Percentiles rank a stretch among this genome's conserved stretches.
These are phyloP conservation scores for Epichloe brachyelytri DNA, from an alignment of 2,329 filamentous ascomycete species.

Conservation along the genomic window DNA sequence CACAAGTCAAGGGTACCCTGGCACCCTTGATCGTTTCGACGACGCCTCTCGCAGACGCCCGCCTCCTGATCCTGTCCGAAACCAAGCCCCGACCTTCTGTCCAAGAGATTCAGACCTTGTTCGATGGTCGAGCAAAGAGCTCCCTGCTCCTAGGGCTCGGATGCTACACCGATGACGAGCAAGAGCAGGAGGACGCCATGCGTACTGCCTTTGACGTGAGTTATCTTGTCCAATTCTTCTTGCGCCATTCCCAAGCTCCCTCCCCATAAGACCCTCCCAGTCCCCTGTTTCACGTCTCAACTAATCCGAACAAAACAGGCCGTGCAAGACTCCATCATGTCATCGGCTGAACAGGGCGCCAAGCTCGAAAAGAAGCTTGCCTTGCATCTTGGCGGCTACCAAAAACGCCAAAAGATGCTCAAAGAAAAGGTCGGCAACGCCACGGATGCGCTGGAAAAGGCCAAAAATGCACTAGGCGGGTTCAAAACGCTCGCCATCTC, in stretches of 20 bases:
- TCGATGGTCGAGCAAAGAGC: constrained; percentile 39
- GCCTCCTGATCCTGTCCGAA: constrained; percentile 64
- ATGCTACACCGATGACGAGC: constrained; percentile 65
- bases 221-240: constrained; percentile 10
- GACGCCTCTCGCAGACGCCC: constrained; percentile 65
- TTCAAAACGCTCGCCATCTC: constrained; percentile 65
- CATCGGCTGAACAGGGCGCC: constrained; percentile 65
- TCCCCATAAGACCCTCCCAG: too few species aligned
- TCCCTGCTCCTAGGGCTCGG: constrained; percentile 64
- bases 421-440: constrained; percentile 68
- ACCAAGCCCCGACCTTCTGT: constrained; percentile 35
- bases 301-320: constrained; percentile 29
- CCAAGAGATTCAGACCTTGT: constrained; percentile 39
- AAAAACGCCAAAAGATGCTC: constrained; percentile 70
- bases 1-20: constrained; percentile 49
- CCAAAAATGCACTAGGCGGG: constrained; percentile 55
- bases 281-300: neutral
- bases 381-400: constrained; percentile 79
- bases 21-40: constrained; percentile 48
- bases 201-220: constrained; percentile 61
- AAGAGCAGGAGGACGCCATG: constrained; percentile 51
- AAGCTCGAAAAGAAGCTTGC: constrained; percentile 90
- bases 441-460: constrained; percentile 60
- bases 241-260: neutral
- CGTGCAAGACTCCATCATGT: constrained; percentile 60